Evolutionary conservation across 345 rosid species (phyloP).

Genomic region (Cardamine chenopodiifolia): DNA sequence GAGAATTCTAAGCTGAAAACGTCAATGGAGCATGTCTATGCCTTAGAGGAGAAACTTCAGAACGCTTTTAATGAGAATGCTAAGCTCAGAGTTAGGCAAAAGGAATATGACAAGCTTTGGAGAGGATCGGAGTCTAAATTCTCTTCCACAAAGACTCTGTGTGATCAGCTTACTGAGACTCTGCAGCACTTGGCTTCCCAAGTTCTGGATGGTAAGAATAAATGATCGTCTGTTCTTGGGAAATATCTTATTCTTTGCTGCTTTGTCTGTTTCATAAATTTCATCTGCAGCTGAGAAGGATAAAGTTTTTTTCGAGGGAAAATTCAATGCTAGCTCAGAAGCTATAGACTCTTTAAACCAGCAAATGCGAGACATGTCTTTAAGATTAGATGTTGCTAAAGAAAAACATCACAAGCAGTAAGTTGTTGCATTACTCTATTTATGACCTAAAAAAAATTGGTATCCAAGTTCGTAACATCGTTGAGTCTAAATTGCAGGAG

Average conservation of each 20-base stretch:
- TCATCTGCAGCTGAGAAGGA: constrained; percentile 65
- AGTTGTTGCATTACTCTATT: constrained; percentile 38
- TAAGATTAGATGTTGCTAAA: constrained; percentile 50
- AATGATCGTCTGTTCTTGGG: neutral
- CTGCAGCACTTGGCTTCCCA: constrained; percentile 74
- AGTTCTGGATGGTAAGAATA: constrained; percentile 72
- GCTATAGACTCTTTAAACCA: constrained; percentile 37
- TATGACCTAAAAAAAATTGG: neutral
- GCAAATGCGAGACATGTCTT: constrained; percentile 33
- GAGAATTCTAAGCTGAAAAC: constrained; percentile 85
- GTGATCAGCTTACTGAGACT: constrained; percentile 84
- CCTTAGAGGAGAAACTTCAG: constrained; percentile 84
- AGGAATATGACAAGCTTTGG: constrained; percentile 94
- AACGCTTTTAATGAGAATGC: constrained; percentile 58
- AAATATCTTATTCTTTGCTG: neutral
- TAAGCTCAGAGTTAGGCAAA: constrained; percentile 83
- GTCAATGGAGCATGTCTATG: constrained; percentile 45
- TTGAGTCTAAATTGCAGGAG: constrained; percentile 52
- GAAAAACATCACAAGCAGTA: constrained; percentile 57
- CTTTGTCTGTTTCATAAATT: constrained; percentile 30
- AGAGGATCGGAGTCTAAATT: constrained; percentile 83
- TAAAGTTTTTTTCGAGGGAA: constrained; percentile 30
- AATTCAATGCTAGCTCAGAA: constrained; percentile 31
- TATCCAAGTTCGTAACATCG: neutral
- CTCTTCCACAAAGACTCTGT: constrained; percentile 78